Conservation (phyloP, 1,139 yeast species). For the Pichia cactophila region DNA sequence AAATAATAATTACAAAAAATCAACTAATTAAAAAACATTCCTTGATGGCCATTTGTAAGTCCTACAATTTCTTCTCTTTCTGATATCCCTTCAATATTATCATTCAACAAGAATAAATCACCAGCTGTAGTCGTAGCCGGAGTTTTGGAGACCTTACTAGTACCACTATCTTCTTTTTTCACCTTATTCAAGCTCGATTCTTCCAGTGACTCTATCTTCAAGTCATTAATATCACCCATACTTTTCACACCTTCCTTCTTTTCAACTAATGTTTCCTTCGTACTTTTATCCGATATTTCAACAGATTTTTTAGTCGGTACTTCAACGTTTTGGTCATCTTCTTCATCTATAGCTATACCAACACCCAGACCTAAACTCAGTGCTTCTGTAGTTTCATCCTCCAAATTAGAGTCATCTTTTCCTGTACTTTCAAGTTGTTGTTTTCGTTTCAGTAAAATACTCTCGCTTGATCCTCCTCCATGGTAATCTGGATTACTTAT, state of each 20-base stretch:
- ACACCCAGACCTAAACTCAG: neutral
- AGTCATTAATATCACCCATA: neutral
- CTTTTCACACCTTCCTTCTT: neutral
- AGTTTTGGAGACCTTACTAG: slow-evolving; percentile 2
- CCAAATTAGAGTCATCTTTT: neutral
- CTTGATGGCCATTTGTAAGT: slow-evolving; percentile 9
- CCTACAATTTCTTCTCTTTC: slow-evolving; percentile 12
- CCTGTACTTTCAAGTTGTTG: neutral
- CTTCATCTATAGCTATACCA: neutral
- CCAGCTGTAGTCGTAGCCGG: slow-evolving; percentile 10
- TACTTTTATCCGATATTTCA: neutral
- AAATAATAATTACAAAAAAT: neutral
- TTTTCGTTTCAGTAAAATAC: slow-evolving; percentile 1
- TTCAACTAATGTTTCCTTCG: neutral
- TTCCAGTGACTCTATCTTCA: neutral
- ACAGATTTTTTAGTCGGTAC: neutral
- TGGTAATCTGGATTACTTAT: slow-evolving; percentile 24
- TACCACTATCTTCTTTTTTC: neutral
- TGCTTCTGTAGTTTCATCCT: neutral
- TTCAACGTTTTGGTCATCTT: neutral
- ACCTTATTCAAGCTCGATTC: neutral
- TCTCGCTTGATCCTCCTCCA: slow-evolving; percentile 13
- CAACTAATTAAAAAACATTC: slow-evolving; percentile 1
- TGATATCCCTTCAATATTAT: slow-evolving; percentile 7
- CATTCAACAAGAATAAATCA: slow-evolving; percentile 8